Evolutionary conservation across 2,329 filamentous ascomycete species (phyloP), one percentile per base, ranked within the genome.

Genomic region (Catunica adiposa): DNA sequence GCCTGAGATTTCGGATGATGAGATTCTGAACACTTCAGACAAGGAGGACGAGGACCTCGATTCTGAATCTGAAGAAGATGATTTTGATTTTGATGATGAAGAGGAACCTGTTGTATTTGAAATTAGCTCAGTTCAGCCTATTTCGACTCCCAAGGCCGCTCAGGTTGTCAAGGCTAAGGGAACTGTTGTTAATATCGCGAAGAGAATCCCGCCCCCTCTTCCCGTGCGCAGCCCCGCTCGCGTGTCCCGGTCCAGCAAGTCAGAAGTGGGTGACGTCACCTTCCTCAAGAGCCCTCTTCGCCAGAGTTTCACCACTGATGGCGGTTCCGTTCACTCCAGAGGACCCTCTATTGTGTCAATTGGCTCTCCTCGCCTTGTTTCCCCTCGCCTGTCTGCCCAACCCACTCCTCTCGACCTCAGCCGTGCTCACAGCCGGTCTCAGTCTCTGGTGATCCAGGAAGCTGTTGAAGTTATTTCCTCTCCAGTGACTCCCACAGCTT

Each of bases 161-260:
- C 80, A 84, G 1, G 76, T 80, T 56, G 80, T 89, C 56, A 75
- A 77, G 29, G 83, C 80, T 40, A 84, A 86, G 64, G 86, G 88
- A 23, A 83, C 84, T 53, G 73, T 96, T 53, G 86, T 96, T 26
- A 89, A 80, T 48, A 94, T 96, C 58, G 81, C 86, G 11, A 94
- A 90, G 69, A 78, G 88, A 37, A 69, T 82, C 1, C 79, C 87
- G 1, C 89, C 89, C 1, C 81, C 85, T 7, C 75, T 95, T 11
- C 89, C 89, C 1, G 75, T 79, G 2, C 76, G 89, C 51, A 94
- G 85, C 64, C 84, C 87, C 1, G 81, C 82, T 66, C 61, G 86
- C 73, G 64, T 68, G 22, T 79, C 77, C 2, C 68, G 73, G 44
- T 71, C 68, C 2, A 72, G 71, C 61, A 75, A 70, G 64, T 65